Percentiles rank a stretch among this genome's conserved stretches.
phyloP scores from a whole-genome alignment of 495 filamentous ascomycete species.

The Geopyxis carbonaria region DNA sequence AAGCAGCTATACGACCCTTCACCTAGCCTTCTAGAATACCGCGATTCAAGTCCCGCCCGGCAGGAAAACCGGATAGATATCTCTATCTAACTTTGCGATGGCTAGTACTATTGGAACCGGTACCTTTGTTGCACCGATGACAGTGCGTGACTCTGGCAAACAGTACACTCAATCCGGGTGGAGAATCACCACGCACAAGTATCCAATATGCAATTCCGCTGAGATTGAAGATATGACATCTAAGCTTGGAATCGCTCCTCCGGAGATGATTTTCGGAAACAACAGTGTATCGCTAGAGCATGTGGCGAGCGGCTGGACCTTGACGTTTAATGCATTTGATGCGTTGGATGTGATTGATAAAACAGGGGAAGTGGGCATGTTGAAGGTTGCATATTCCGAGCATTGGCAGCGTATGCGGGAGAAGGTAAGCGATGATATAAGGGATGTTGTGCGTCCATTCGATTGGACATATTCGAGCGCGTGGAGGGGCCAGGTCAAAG shows the following conservation, averaged over 20 bases:
- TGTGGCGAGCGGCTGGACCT: conserved; percentile 46
- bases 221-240: conserved; percentile 76
- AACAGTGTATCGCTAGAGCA: conserved; percentile 66
- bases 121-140: not conserved
- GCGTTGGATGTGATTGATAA: conserved; percentile 86
- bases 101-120: not conserved
- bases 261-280: conserved; percentile 99
- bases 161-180: conserved; percentile 12
- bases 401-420: conserved; percentile 59
- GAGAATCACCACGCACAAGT: conserved; percentile 42
- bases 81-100: too few species aligned
- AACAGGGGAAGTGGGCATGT: conserved; percentile 63
- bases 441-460: conserved; percentile 84
- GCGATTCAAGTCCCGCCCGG: too few species aligned
- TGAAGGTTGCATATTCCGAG: conserved; percentile 80
- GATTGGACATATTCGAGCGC: conserved; percentile 93
- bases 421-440: conserved; percentile 70
- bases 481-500: conserved; percentile 49
- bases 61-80: too few species aligned
- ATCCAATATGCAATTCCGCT: conserved; percentile 76
- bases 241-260: conserved; percentile 64
- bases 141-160: conserved; percentile 11
- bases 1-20: too few species aligned
- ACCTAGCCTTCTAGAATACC: too few species aligned
- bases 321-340: conserved; percentile 68